A percentile compares a stretch with the other conserved stretches of the same genome.
These are phyloP conservation scores for Cercophora samala DNA, from an alignment of 495 filamentous ascomycete species.

Conservation along the genomic window DNA sequence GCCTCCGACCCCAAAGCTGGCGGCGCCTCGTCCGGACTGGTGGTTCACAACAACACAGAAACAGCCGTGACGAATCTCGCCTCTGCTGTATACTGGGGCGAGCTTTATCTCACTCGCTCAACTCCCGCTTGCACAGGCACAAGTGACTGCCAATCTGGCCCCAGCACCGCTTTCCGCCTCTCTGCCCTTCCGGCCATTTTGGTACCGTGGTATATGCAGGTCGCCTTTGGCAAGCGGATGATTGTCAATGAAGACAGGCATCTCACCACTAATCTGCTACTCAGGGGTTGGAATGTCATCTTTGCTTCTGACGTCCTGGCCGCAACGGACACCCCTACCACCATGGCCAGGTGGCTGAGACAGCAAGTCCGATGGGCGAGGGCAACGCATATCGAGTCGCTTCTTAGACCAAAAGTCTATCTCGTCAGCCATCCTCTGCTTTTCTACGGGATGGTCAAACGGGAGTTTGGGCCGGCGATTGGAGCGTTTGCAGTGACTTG, in stretches of 20 bases:
- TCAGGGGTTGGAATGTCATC: slow-evolving; percentile 16
- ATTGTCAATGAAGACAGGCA: slow-evolving; percentile 22
- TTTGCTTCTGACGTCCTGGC: slow-evolving; percentile 17
- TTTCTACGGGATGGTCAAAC: slow-evolving; percentile 18
- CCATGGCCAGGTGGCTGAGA: slow-evolving; percentile 15
- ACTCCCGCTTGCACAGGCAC: slow-evolving; percentile 15
- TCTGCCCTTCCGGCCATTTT: slow-evolving; percentile 13
- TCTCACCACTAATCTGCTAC: slow-evolving; percentile 15
- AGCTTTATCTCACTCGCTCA: slow-evolving; percentile 19
- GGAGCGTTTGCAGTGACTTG: slow-evolving; percentile 15
- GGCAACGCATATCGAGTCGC: slow-evolving; percentile 18
- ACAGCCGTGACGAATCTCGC: slow-evolving; percentile 11
- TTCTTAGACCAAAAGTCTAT: slow-evolving; percentile 15
- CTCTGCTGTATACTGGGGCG: slow-evolving; percentile 16
- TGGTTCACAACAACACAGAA: slow-evolving; percentile 14
- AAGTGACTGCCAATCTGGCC: slow-evolving; percentile 16
- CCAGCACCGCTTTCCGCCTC: slow-evolving; percentile 15
- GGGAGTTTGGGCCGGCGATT: slow-evolving; percentile 17
- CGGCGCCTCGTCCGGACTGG: slow-evolving; percentile 11
- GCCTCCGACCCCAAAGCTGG: slow-evolving; percentile 15
- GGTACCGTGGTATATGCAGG: slow-evolving; percentile 16
- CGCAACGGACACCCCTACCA: slow-evolving; percentile 17
- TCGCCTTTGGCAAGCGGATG: slow-evolving; percentile 17
- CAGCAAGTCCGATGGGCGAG: slow-evolving; percentile 21
- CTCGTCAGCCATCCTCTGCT: slow-evolving; percentile 13